Evolutionary conservation across 2,329 filamentous ascomycete genomes (phyloP), one percentile per base, ranked within the genome.

Genomic region (Pseudogymnoascus sp.): DNA sequence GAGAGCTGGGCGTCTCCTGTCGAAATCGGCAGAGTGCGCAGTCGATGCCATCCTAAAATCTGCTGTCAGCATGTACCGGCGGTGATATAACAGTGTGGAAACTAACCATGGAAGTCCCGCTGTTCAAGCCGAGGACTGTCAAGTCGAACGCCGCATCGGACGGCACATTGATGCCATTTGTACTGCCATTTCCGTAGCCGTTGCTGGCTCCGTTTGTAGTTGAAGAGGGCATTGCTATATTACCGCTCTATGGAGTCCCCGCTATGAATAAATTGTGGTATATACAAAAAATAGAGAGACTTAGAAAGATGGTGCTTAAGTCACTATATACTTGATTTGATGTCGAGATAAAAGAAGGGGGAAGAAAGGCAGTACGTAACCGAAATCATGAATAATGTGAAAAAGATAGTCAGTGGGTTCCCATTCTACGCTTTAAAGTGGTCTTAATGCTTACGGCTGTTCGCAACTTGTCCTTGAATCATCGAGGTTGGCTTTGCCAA

Each of bases 1-100:
- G 77, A 4, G 76, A 74, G 5, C 78, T 74, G 0, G 82, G 82
- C 5, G 77, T 76, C 16, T 78, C 77, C 69, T 86, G 84, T 56
- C 74, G 75, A 70, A 85, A 86, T 61, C 74, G 81, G 67, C 83
- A 84, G 7, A 85, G 75, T 1, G 81, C 83, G 67, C 82, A 85
- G 70, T 85, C 82, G 50, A 87, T 84, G 25, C 81, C 79, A 69
- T 83, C 81, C 65, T 62, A 12, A 6, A 23, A 25, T 46, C 11
- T 46, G 21, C 21, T 46, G 42, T 46, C 21, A 46, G 42, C 42
- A 11, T 6, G 12, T 59, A 38, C 25, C n/a, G 23, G n/a, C 61
- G 44, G 12, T 10, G 25, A 59, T 23, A 36, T 25, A 25, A 46
- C 21, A 46, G 21, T 25, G 21, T 25, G 25, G 5, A 46, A 46